Evolutionary conservation across 176 grass and related monocot genomes (phyloP).

Genomic region (Musa itinerans): DNA sequence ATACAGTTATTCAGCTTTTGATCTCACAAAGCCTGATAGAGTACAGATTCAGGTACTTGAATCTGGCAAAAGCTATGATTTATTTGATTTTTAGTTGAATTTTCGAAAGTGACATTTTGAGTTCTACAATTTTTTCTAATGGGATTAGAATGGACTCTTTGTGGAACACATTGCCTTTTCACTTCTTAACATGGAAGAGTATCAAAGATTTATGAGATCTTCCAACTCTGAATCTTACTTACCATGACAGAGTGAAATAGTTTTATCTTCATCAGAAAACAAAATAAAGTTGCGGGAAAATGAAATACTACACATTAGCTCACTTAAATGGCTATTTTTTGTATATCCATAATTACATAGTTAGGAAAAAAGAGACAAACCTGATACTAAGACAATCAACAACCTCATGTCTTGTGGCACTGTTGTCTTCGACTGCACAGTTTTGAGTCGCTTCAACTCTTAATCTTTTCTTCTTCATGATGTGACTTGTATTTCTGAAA

Average conservation of each 20-base stretch:
- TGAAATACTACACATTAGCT: background rate
- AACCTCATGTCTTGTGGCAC: background rate
- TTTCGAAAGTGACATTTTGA: background rate
- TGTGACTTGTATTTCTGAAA: background rate
- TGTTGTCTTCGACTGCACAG: background rate
- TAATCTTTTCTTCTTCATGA: background rate
- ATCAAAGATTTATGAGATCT: too few relatives aligned
- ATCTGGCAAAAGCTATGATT: background rate
- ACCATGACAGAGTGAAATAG: background rate
- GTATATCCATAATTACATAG: background rate
- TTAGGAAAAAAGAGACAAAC: background rate
- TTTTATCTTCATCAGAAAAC: too few relatives aligned
- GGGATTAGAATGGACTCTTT: background rate
- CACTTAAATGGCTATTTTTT: background rate
- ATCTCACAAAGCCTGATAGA: conserved; percentile 71
- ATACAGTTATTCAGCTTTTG: conserved; percentile 82
- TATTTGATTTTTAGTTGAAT: background rate
- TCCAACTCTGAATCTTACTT: background rate
- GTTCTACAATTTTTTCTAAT: background rate
- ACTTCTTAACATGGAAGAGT: too few relatives aligned
- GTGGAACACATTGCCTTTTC: too few relatives aligned
- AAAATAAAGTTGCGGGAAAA: too few relatives aligned
- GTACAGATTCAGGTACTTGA: conserved; percentile 80
- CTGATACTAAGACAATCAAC: background rate
- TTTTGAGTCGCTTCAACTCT: background rate